Evolutionary conservation across 106 monocot species (phyloP).

Genomic region (Gastrodia elata): DNA sequence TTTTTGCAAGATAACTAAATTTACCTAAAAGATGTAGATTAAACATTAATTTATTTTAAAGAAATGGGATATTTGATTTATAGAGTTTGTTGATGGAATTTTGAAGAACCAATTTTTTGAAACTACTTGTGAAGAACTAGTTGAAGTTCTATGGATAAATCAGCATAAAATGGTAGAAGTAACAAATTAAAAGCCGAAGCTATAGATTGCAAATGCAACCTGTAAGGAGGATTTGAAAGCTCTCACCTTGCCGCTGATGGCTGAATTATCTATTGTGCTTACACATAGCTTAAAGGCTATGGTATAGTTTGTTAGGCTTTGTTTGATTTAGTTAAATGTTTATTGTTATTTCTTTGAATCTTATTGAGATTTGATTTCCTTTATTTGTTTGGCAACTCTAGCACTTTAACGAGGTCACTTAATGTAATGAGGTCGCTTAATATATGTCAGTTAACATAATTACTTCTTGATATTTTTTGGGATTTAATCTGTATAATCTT

Average conservation of each 20-base stretch:
- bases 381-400: too few relatives aligned
- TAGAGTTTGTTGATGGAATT: not conserved
- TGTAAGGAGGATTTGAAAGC: not conserved
- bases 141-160: not conserved
- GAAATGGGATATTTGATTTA: not conserved
- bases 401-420: too few relatives aligned
- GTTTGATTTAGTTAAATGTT: too few relatives aligned
- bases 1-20: not conserved
- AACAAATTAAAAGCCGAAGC: not conserved
- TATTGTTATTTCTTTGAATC: too few relatives aligned
- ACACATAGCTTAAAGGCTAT: not conserved
- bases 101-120: not conserved
- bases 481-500: too few relatives aligned
- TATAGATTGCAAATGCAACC: not conserved
- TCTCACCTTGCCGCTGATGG: not conserved
- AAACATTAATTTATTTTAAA: not conserved
- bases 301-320: too few relatives aligned
- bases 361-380: too few relatives aligned
- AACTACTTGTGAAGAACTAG: not conserved
- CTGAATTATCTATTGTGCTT: not conserved
- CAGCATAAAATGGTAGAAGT: not conserved
- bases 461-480: too few relatives aligned
- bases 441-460: too few relatives aligned
- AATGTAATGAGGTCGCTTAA: too few relatives aligned
- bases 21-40: not conserved